phyloP scores from a whole-genome alignment of 768 basidiomycete species.

The Suillus discolor region DNA sequence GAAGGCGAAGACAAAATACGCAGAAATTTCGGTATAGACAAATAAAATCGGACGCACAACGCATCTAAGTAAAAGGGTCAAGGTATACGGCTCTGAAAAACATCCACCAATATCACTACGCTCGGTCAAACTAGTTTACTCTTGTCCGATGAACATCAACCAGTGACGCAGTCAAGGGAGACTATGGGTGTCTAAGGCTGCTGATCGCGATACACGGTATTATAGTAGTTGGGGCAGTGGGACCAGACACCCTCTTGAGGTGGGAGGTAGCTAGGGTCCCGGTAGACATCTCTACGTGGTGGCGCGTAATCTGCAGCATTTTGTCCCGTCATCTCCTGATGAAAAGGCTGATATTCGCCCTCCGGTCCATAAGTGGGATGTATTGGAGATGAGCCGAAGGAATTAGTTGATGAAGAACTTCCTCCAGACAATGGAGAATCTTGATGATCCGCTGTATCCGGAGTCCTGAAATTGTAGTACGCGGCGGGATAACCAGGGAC shows the following conservation, averaged over 20 bases:
- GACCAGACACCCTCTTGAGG: slow-evolving; percentile 1
- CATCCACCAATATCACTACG: background rate
- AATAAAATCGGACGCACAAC: background rate
- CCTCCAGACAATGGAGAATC: slow-evolving; percentile 6
- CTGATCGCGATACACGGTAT: background rate
- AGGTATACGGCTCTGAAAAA: background rate
- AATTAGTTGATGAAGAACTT: background rate
- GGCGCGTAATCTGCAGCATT: background rate
- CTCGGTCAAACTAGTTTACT: background rate
- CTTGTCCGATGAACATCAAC: slow-evolving; percentile 4
- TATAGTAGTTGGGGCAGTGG: background rate
- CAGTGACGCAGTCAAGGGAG: background rate
- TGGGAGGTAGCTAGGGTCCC: background rate
- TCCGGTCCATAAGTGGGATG: background rate
- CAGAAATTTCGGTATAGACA: background rate
- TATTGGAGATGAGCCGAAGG: background rate
- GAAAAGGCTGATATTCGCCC: background rate
- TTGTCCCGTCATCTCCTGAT: background rate
- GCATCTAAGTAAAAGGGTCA: background rate
- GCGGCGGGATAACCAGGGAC: background rate
- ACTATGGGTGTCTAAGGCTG: background rate
- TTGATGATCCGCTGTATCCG: background rate
- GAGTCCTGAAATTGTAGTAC: background rate
- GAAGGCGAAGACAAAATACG: background rate
- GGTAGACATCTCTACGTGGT: background rate